Percentiles rank a stretch among this genome's conserved stretches.
Evolutionary conservation across 1,139 yeast genomes (phyloP).

Genomic region (Geotrichum candidum): DNA sequence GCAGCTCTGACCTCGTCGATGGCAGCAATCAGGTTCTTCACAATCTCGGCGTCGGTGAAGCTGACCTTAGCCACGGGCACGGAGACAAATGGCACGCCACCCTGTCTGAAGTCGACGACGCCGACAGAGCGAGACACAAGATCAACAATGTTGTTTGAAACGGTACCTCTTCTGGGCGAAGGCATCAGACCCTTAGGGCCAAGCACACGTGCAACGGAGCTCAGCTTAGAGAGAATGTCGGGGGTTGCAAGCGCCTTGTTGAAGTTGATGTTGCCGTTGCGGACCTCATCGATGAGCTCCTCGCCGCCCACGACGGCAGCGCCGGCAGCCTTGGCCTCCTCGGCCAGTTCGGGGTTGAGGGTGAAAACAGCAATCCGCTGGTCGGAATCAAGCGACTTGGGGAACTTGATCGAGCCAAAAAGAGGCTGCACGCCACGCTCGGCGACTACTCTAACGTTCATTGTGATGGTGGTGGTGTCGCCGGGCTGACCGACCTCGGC

Average conservation of each 20-base stretch:
- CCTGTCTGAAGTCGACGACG: conserved; percentile 66
- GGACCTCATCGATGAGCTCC: conserved; percentile 60
- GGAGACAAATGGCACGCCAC: conserved; percentile 42
- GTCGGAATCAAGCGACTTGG: conserved; percentile 64
- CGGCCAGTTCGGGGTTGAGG: conserved; percentile 46
- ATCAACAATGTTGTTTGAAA: conserved; percentile 55
- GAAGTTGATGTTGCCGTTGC: conserved; percentile 54
- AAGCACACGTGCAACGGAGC: conserved; percentile 59
- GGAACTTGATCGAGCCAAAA: conserved; percentile 66
- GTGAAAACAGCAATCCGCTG: conserved; percentile 64
- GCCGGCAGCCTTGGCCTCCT: conserved; percentile 52
- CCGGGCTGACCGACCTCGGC: conserved; percentile 82
- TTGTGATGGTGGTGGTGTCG: conserved; percentile 58
- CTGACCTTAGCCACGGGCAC: conserved; percentile 62
- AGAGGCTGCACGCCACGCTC: conserved; percentile 77
- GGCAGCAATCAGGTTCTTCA: conserved; percentile 66
- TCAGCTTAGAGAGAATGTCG: conserved; percentile 58
- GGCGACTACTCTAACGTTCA: conserved; percentile 62
- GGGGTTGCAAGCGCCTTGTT: conserved; percentile 84
- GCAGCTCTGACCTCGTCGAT: conserved; percentile 58
- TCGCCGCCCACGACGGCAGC: conserved; percentile 64
- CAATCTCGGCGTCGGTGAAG: conserved; percentile 70
- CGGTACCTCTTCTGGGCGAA: conserved; percentile 77
- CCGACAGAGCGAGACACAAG: conserved; percentile 57
- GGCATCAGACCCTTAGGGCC: conserved; percentile 95